Conservation (phyloP, 768 basidiomycete species). For the Rhodotorula graminis region DNA sequence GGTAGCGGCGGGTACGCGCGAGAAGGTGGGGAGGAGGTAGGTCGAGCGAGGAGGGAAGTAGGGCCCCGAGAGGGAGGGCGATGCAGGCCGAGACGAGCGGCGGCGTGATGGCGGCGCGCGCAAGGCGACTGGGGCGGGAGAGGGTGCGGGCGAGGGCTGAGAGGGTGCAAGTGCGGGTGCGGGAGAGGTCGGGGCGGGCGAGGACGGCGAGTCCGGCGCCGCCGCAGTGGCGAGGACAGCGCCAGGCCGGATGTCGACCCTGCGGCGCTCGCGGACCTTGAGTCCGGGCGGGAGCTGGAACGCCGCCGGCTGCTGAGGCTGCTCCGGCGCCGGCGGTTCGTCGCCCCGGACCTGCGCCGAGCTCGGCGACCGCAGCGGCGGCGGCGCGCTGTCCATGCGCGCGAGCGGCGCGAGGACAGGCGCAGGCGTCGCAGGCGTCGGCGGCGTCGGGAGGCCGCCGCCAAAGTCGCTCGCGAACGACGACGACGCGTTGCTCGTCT, state of each 20-base stretch:
- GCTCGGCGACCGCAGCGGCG: background rate
- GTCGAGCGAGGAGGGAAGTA: conserved; percentile 4
- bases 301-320: background rate
- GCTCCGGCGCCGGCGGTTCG: too few relatives aligned
- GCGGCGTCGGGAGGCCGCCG: background rate
- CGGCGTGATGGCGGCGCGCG: background rate
- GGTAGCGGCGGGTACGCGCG: background rate
- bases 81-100: background rate
- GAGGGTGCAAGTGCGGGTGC: background rate
- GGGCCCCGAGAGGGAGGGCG: background rate
- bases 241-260: conserved; percentile 29
- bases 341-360: background rate
- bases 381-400: too few relatives aligned
- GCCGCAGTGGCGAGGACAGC: background rate
- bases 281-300: conserved; percentile 20
- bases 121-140: background rate
- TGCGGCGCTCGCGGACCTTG: conserved; percentile 23
- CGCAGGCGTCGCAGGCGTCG: background rate
- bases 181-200: too few relatives aligned
- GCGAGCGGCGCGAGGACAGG: background rate
- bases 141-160: background rate
- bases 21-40: background rate
- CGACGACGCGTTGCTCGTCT: background rate
- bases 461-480: background rate
- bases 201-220: background rate